Evolutionary conservation across 352 stramenopile genomes (phyloP).

Genomic region (Phytophthora hibernalis): DNA sequence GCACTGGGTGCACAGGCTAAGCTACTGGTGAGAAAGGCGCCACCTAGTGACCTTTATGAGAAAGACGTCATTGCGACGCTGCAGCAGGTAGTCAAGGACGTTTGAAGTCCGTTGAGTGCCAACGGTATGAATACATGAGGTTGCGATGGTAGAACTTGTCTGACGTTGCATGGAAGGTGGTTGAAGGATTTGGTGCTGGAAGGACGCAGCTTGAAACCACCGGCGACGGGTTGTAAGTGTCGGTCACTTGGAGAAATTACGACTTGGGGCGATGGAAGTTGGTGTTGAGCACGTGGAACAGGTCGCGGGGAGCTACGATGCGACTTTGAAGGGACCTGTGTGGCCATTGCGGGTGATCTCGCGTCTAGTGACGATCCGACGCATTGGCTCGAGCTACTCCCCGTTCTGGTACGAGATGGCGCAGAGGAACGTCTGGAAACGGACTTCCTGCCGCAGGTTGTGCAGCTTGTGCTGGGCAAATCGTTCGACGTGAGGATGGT

Average conservation of each 20-base stretch:
- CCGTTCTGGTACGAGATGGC: background rate
- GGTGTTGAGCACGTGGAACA: constrained; percentile 11
- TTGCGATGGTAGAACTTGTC: no score
- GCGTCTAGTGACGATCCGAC: constrained; percentile 37
- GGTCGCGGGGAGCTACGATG: constrained; percentile 41
- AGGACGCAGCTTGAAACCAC: constrained; percentile 20
- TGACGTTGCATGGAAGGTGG: no score
- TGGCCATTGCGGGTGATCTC: constrained; percentile 52
- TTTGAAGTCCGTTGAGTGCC: constrained; percentile 1
- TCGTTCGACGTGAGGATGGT: constrained; percentile 41
- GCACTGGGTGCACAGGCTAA: constrained; percentile 48
- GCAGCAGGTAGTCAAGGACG: constrained; percentile 19
- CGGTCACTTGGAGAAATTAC: no score
- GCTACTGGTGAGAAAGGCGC: constrained; percentile 35
- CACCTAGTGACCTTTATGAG: constrained; percentile 7
- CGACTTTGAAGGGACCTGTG: constrained; percentile 65
- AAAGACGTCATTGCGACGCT: constrained; percentile 47
- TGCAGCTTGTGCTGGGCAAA: constrained; percentile 58
- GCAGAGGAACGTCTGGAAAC: constrained; percentile 49
- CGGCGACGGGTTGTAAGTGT: background rate
- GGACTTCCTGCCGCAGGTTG: constrained; percentile 65
- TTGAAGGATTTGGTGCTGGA: no score
- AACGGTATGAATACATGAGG: no score
- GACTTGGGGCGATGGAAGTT: background rate
- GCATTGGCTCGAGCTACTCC: constrained; percentile 41